Conservation (phyloP, 345 rosid genomes). For the Theobroma cacao region DNA sequence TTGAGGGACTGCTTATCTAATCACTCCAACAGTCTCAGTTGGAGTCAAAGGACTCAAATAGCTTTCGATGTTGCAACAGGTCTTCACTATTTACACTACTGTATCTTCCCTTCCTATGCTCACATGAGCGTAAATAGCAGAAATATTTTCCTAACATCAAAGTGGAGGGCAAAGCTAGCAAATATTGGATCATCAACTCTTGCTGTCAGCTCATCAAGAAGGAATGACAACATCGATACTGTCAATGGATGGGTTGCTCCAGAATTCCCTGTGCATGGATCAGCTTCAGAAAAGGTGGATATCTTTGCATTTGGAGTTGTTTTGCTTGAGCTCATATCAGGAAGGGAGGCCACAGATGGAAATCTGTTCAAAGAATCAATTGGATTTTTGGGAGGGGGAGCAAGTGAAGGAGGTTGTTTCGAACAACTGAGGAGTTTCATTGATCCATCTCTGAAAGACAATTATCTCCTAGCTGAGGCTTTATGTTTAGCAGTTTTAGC, state of each 20-base stretch:
- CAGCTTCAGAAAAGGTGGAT: constrained; percentile 40
- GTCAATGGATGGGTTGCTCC: constrained; percentile 27
- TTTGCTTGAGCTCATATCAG: constrained; percentile 53
- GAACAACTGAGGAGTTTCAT: constrained; percentile 50
- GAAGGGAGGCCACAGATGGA: constrained; percentile 31
- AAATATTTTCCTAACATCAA: constrained; percentile 35
- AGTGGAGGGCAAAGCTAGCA: constrained; percentile 56
- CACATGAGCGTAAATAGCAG: constrained; percentile 38
- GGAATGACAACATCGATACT: neutral
- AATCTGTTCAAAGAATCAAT: constrained; percentile 35
- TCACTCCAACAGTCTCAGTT: constrained; percentile 22
- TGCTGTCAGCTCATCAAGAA: neutral
- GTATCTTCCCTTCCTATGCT: constrained; percentile 50
- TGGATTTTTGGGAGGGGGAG: constrained; percentile 41
- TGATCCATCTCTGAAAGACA: constrained; percentile 49
- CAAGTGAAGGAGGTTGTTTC: constrained; percentile 49
- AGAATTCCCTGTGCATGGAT: constrained; percentile 21
- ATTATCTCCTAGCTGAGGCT: constrained; percentile 52
- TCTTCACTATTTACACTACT: constrained; percentile 49
- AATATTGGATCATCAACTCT: constrained; percentile 26
- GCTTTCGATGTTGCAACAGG: constrained; percentile 48
- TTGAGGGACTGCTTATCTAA: constrained; percentile 39
- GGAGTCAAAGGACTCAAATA: constrained; percentile 41
- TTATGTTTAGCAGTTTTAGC: constrained; percentile 56
- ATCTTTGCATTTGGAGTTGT: constrained; percentile 48